Percentiles rank a stretch among this genome's conserved stretches.
Conservation (phyloP, 176 grass and related monocot genomes). For the Phragmites australis region DNA sequence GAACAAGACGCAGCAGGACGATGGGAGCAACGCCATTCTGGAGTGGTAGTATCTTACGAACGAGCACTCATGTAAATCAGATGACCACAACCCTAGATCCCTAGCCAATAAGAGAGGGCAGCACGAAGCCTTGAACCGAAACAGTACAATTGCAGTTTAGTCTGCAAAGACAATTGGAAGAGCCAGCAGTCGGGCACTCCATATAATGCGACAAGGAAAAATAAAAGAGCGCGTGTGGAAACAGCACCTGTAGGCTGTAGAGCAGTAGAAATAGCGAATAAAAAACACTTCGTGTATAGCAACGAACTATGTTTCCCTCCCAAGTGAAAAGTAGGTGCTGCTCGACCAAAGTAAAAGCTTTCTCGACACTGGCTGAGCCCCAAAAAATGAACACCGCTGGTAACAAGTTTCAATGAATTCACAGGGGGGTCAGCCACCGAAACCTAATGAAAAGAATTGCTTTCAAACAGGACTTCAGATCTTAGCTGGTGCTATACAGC, state of each 20-base stretch:
- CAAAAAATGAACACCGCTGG: constrained; percentile 35
- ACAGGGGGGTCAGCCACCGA: constrained; percentile 3
- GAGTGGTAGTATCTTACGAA: too few species aligned
- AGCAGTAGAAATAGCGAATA: too few species aligned
- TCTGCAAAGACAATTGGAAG: too few species aligned
- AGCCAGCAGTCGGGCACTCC: not conserved
- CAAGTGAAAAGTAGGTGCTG: constrained; percentile 31
- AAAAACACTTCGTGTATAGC: constrained; percentile 4
- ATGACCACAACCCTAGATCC: too few species aligned
- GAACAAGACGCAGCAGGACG: too few species aligned
- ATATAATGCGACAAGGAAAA: not conserved
- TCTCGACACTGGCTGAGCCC: constrained; percentile 17
- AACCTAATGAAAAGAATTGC: constrained; percentile 27
- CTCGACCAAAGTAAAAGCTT: constrained; percentile 30
- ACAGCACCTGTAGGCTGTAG: too few species aligned
- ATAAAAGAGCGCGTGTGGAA: too few species aligned
- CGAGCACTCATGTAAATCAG: too few species aligned
- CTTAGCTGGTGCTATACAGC: constrained; percentile 51
- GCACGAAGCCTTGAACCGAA: too few species aligned
- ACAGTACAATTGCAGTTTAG: too few species aligned
- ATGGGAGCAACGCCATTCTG: too few species aligned
- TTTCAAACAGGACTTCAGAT: constrained; percentile 36
- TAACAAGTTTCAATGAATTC: constrained; percentile 27
- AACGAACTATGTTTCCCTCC: constrained; percentile 28
- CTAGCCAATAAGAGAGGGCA: too few species aligned